Base-by-base conservation (phyloP, 2,329 filamentous ascomycete species). In the Trichoderma sp. region DNA sequence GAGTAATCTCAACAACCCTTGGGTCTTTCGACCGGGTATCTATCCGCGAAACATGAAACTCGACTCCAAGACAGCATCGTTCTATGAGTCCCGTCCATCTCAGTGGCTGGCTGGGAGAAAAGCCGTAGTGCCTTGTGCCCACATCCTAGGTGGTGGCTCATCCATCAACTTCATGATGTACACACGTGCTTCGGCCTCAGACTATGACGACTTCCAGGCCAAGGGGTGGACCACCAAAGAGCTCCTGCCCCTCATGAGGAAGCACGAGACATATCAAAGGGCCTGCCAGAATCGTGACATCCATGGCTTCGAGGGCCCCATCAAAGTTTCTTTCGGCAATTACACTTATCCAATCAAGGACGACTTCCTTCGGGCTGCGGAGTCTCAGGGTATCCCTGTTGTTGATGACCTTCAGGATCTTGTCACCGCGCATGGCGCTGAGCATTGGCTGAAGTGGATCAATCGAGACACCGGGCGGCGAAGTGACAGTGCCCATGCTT, bases 261-360 rank as follows among this genome's bases (percentile, higher is more conserved):
- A 67, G 64, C 67, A 72, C 15, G 71, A 72, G 57, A 71, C 70
- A 19, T 72, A 72, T 60, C 69, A 72, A 41, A 71, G 71, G 34
- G 64, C 69, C 7, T 69, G 71, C 17, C 61, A 45, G 4, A 41
- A 55, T 21, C 41, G 48, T 1, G 63, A 60, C 4, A 68, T 67
- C 2, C 84, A 86, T 67, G 84, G 84, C 6, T 70, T 76, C 52
- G 73, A 79, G 44, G 84, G 85, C 0, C 84, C 84, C 0, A 78
- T 86, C 26, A 75, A 83, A 26, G 73, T 88, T 15, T 83, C 81
- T 2, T 76, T 78, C 43, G 81, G 82, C 41, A 79, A 79, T 0
- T 83, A 76, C 70, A 71, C 75, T 19, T 75, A 74, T 5, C 63
- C 69, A 3, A 75, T 78, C n/a, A 78, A 82, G 65, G 73, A 80